A percentile compares a stretch with the other conserved stretches of the same genome.
phyloP scores from a whole-genome alignment of 192 early-diverging fungal species.

The Coemansia sp. region DNA sequence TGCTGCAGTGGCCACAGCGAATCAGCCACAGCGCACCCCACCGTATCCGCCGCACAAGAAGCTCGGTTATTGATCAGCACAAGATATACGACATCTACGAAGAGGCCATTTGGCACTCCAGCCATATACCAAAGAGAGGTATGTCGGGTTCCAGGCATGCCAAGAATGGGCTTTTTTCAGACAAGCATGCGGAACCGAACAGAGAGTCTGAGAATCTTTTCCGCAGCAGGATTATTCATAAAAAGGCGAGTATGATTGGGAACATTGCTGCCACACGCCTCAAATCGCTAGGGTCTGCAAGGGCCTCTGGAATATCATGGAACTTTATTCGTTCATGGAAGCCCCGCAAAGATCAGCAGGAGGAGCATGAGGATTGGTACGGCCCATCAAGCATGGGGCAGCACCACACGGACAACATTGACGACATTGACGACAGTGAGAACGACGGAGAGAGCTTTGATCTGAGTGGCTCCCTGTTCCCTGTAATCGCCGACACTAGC shows the following conservation, averaged over 20 bases:
- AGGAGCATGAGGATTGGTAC: constrained; percentile 16
- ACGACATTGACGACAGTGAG: constrained; percentile 8
- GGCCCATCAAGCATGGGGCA: constrained; percentile 24
- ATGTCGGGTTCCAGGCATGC: not conserved
- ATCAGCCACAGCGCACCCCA: constrained; percentile 18
- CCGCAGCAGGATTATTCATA: not conserved
- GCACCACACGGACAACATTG: constrained; percentile 14
- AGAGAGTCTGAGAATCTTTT: not conserved
- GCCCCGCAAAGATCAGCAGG: constrained; percentile 4
- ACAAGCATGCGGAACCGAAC: not conserved
- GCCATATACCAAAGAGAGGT: constrained; percentile 3
- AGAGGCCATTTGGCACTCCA: constrained; percentile 49
- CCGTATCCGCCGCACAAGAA: constrained; percentile 15
- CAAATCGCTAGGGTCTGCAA: constrained; percentile 22
- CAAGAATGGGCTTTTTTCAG: not conserved
- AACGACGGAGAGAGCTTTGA: constrained; percentile 17
- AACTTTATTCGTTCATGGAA: constrained; percentile 35
- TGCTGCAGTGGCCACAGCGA: constrained; percentile 42
- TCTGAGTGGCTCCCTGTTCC: constrained; percentile 3
- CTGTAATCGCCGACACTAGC: not conserved
- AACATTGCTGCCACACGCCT: constrained; percentile 4
- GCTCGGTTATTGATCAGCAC: constrained; percentile 39
- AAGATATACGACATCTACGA: constrained; percentile 56
- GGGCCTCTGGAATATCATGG: constrained; percentile 16
- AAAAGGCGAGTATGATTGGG: not conserved